Base-by-base conservation (phyloP, 768 basidiomycete species). In the Amanita pseudoporphyria region DNA sequence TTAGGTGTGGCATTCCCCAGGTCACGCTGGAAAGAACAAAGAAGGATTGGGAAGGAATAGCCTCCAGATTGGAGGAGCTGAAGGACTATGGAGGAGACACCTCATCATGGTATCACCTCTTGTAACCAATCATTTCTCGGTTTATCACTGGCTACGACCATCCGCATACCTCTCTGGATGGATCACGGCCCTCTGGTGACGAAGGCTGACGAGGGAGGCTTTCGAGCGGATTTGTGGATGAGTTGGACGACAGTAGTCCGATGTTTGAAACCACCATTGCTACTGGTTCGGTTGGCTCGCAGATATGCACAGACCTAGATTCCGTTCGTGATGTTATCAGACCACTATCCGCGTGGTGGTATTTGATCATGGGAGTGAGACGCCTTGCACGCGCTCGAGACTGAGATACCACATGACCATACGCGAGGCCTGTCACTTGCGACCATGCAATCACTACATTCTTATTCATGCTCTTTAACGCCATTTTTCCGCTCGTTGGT, bases 1-100 rank as follows among this genome's bases (percentile, higher is more conserved):
- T 64, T 65, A 42, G 18, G 57, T 66, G 68, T 19, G 67, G 70
- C 12, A 67, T 69, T n/a, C 64, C 69, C 30, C 58, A 56, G 39
- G 61, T 70, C 41, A 67, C 67, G 31, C 57, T 70, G 31, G 58
- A 61, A 24, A 70, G 68, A 1, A 57, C 58, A 33, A 61, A 55
- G 18, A 46, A 54, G 18, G 68, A 71, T 51, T 70, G 66, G 63
- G 44, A 62, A 19, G 47, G 44, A 7, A 62, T 70, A 7, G 54
- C 67, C 2, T 7, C 30, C 12, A 56, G 66, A 6, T 45, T 69
- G 26, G 69, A n/a, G n/a, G n/a, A 69, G 9, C 51, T 71, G 47
- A 61, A 62, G 32, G 52, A 54, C 14, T 66, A 62, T 39, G 69
- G 68, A 1, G 57, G 58, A 28, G 62, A 62, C 14, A 56, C 58